Evolutionary conservation across 2,329 filamentous ascomycete genomes (phyloP).

Genomic region (Triangularia setosa): DNA sequence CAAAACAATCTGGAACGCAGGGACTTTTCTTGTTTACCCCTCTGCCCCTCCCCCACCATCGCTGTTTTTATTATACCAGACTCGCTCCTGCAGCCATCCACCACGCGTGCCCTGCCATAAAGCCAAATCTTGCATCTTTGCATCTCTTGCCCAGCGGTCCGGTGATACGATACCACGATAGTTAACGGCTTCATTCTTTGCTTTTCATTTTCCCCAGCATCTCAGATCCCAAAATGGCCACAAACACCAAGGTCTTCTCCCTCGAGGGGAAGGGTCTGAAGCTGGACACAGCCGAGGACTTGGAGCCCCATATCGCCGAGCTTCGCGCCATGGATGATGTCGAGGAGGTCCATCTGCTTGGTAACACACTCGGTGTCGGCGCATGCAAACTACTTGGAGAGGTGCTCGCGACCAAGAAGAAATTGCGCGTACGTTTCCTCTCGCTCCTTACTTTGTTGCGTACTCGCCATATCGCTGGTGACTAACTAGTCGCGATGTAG

Average conservation of each 20-base stretch:
- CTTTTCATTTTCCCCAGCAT: slow-evolving; percentile 19
- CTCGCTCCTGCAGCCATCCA: slow-evolving; percentile 10
- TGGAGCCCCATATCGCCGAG: slow-evolving; percentile 76
- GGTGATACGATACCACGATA: background rate
- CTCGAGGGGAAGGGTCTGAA: slow-evolving; percentile 90
- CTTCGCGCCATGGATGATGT: slow-evolving; percentile 69
- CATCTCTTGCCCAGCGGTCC: background rate
- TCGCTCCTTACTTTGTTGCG: background rate
- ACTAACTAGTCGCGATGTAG: slow-evolving; percentile 35
- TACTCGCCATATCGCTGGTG: background rate
- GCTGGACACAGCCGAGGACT: slow-evolving; percentile 81
- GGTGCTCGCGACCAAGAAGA: slow-evolving; percentile 79
- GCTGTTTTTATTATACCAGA: slow-evolving; percentile 12
- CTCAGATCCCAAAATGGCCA: slow-evolving; percentile 36
- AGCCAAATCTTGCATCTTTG: slow-evolving; percentile 6
- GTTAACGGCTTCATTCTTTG: background rate
- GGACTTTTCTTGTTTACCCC: slow-evolving; percentile 24
- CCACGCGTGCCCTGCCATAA: slow-evolving; percentile 2
- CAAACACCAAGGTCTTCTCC: slow-evolving; percentile 69
- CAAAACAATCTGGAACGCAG: slow-evolving; percentile 10
- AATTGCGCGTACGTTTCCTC: slow-evolving; percentile 57
- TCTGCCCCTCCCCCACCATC: slow-evolving; percentile 25
- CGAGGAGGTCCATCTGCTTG: slow-evolving; percentile 80
- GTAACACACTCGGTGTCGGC: slow-evolving; percentile 88
- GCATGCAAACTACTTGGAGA: slow-evolving; percentile 83